Evolutionary conservation across 1,284 basidiomycete genomes (phyloP), one percentile per base, ranked within the genome.

Genomic region (Cystobasidium slooffiae): DNA sequence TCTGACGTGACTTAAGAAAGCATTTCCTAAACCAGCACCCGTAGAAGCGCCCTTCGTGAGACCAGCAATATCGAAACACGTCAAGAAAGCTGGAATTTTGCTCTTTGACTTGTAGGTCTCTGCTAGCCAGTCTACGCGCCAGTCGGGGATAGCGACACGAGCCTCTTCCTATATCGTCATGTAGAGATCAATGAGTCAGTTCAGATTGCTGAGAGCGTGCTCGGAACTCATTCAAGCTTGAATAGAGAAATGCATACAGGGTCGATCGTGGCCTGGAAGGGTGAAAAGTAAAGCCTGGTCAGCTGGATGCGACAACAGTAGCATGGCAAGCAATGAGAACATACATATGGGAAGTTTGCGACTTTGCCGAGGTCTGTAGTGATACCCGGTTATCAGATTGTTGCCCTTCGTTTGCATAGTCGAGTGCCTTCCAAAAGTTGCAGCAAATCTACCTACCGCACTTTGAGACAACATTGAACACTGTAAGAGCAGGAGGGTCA

Each of bases 41-140:
- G 96, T 98, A 14, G 51, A 56, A 1, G 97, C 97, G 79, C 97
- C 93, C 87, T 93, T 79, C 51, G 96, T 98, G 67, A 99, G 86
- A 84, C 97, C 97, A 78, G 97, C 97, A 81, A 99, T 99, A 84
- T 99, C 97, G 83, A 99, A 97, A 83, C 93, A 97, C 24, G 97
- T 99, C 76, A 99, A 86, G 85, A 95, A 94, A 12, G 97, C 96
- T 9, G 97, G 95, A 52, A 99, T 88, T 79, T 90, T 89, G 24
- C 89, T 90, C 41, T 85, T 87, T 20, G 97, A 96, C 84, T 98
- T 97, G 87, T 98, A 99, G 22, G 88, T 82, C 31, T 92, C 88
- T 81, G 88, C 91, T 43, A 99, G 89, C 95, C 95, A 99, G 75
- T 94, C 90, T 81, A 99, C 98, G 72, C 97, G 91, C 24, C 87